phyloP scores from a whole-genome alignment of 371 early-diverging fungal genomes.

The Mortierella sp. region DNA sequence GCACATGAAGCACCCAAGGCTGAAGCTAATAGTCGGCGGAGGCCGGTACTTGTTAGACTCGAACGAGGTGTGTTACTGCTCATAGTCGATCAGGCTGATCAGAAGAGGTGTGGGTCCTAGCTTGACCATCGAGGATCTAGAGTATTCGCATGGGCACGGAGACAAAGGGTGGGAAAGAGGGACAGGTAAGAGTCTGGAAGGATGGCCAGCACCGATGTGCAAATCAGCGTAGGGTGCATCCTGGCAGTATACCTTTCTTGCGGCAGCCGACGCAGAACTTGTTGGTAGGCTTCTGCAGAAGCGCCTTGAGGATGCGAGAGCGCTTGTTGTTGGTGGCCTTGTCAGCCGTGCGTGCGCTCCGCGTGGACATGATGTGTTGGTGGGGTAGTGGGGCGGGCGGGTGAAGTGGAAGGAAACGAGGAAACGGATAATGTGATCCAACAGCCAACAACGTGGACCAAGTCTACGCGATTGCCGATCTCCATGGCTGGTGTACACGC shows the following conservation, averaged over 20 bases:
- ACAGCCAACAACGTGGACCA: too few relatives aligned
- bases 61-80: too few relatives aligned
- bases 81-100: too few relatives aligned
- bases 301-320: slow-evolving; percentile 73
- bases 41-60: too few relatives aligned
- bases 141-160: neutral
- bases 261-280: slow-evolving; percentile 85
- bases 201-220: neutral
- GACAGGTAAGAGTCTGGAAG: neutral
- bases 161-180: neutral
- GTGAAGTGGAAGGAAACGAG: too few relatives aligned
- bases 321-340: slow-evolving; percentile 79
- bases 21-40: slow-evolving; percentile 66
- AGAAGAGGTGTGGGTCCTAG: too few relatives aligned
- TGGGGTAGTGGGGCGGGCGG: neutral
- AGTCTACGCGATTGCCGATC: too few relatives aligned
- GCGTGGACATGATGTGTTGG: slow-evolving; percentile 70
- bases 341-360: slow-evolving; percentile 78
- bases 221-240: too few relatives aligned
- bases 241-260: slow-evolving; percentile 72
- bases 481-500: too few relatives aligned
- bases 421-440: too few relatives aligned
- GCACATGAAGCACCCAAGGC: slow-evolving; percentile 87
- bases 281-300: slow-evolving; percentile 78
- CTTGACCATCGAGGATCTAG: slow-evolving; percentile 89